These are phyloP conservation scores for Fusarium continuum DNA, from an alignment of 2,329 filamentous ascomycete genomes.

Conservation along the genomic window DNA sequence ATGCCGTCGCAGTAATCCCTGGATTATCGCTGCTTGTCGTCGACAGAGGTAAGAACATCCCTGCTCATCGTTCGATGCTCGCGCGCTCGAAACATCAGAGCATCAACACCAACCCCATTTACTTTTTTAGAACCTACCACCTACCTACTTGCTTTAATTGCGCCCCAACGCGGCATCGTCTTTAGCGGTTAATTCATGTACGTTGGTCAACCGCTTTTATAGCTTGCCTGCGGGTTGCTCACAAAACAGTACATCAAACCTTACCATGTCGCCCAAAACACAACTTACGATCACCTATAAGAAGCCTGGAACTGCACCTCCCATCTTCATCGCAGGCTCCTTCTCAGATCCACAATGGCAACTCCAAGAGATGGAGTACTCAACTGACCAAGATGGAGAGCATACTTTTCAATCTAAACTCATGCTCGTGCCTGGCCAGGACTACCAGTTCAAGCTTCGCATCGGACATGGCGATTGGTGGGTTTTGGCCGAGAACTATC, in stretches of 20 bases:
- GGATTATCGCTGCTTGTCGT: slow-evolving; percentile 8
- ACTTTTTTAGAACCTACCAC: slow-evolving; percentile 3
- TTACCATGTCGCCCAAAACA: slow-evolving; percentile 40
- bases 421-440: slow-evolving; percentile 62
- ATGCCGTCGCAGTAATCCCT: slow-evolving; percentile 4
- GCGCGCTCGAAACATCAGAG: slow-evolving; percentile 12
- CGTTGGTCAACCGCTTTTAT: not conserved
- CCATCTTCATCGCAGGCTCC: slow-evolving; percentile 75
- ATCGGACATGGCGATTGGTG: slow-evolving; percentile 74
- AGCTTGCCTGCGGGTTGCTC: not conserved
- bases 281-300: slow-evolving; percentile 69
- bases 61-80: slow-evolving; percentile 39
- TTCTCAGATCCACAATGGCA: slow-evolving; percentile 75
- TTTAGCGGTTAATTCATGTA: slow-evolving; percentile 1
- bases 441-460: slow-evolving; percentile 80
- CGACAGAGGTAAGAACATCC: slow-evolving; percentile 20
- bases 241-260: slow-evolving; percentile 5
- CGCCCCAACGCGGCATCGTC: not conserved
- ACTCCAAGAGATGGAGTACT: slow-evolving; percentile 70
- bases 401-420: slow-evolving; percentile 67
- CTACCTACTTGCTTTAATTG: not conserved
- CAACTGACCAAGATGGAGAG: slow-evolving; percentile 60
- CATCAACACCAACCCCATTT: slow-evolving; percentile 17
- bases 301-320: slow-evolving; percentile 68
- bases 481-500: slow-evolving; percentile 70